Conservation (phyloP, 164 flowering plant species). For the Houttuynia cordata region DNA sequence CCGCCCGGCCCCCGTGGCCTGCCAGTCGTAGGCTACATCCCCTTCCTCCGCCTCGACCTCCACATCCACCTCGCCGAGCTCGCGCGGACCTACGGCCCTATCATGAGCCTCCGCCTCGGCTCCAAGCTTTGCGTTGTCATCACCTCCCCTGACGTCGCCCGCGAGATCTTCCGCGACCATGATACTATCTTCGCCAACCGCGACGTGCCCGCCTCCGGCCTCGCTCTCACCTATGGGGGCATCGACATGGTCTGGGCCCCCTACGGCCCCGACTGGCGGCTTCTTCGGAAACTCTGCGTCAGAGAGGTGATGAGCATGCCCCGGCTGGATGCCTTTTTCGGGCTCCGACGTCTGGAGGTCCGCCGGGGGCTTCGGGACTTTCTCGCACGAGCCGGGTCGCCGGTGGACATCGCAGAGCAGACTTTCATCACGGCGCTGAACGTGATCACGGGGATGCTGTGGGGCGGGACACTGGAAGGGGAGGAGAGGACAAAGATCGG, state of each 20-base stretch:
- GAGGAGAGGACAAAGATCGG: constrained; percentile 10
- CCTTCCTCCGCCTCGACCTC: not conserved
- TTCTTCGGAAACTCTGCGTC: too few relatives aligned
- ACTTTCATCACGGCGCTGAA: constrained; percentile 27
- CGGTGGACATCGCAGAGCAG: constrained; percentile 29
- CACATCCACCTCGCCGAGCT: not conserved
- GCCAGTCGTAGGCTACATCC: not conserved
- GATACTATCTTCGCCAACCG: too few relatives aligned
- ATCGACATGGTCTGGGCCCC: too few relatives aligned
- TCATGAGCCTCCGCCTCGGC: not conserved
- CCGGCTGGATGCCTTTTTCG: too few relatives aligned
- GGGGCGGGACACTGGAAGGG: constrained; percentile 35
- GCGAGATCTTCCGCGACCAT: too few relatives aligned
- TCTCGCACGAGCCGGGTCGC: constrained; percentile 10
- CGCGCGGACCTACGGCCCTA: not conserved
- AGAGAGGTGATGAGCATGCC: too few relatives aligned
- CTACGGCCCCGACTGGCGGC: too few relatives aligned
- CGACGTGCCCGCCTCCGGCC: too few relatives aligned
- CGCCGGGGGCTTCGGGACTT: too few relatives aligned
- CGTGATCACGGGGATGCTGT: constrained; percentile 31
- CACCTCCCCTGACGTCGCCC: not conserved
- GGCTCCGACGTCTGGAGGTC: too few relatives aligned
- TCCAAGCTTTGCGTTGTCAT: not conserved
- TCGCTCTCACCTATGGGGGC: too few relatives aligned
- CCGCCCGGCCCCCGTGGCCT: not conserved